phyloP scores from a whole-genome alignment of 371 early-diverging fungal genomes.

The Parasitella parasitica region DNA sequence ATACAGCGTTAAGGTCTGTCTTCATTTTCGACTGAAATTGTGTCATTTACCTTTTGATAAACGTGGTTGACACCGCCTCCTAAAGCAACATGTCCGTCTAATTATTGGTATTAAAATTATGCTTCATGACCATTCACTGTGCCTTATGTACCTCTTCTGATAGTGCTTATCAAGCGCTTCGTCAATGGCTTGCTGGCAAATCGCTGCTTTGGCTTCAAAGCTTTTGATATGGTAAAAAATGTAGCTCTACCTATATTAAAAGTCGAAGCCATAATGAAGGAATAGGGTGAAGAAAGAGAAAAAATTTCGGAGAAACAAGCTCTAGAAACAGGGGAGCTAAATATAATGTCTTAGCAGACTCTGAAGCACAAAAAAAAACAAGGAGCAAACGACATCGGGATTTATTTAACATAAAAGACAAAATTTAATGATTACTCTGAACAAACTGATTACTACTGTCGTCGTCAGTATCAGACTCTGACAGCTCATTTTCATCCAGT shows the following conservation, averaged over 20 bases:
- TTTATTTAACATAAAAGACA: slow-evolving; percentile 1
- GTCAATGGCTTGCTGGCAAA: neutral
- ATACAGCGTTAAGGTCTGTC: neutral
- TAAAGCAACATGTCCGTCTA: slow-evolving; percentile 2
- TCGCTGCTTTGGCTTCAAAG: neutral
- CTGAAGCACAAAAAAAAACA: too few relatives aligned
- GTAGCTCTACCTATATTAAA: slow-evolving; percentile 3
- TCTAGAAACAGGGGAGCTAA: slow-evolving; percentile 1
- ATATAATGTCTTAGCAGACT: too few relatives aligned
- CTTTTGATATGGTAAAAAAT: neutral
- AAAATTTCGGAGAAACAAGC: neutral
- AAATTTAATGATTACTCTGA: neutral
- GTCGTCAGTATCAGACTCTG: slow-evolving; percentile 14
- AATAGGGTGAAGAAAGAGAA: slow-evolving; percentile 4
- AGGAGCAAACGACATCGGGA: neutral
- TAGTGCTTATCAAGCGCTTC: neutral
- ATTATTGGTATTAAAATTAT: too few relatives aligned
- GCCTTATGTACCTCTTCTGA: too few relatives aligned
- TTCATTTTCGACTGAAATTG: neutral
- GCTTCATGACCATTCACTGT: neutral
- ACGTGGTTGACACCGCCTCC: slow-evolving; percentile 1
- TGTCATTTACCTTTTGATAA: slow-evolving; percentile 10
- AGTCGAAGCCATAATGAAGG: slow-evolving; percentile 11
- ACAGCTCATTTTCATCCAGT: slow-evolving; percentile 17
- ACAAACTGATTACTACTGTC: slow-evolving; percentile 3